Base-by-base conservation (phyloP, 2,329 filamentous ascomycete species). In the Fusarium illudens region DNA sequence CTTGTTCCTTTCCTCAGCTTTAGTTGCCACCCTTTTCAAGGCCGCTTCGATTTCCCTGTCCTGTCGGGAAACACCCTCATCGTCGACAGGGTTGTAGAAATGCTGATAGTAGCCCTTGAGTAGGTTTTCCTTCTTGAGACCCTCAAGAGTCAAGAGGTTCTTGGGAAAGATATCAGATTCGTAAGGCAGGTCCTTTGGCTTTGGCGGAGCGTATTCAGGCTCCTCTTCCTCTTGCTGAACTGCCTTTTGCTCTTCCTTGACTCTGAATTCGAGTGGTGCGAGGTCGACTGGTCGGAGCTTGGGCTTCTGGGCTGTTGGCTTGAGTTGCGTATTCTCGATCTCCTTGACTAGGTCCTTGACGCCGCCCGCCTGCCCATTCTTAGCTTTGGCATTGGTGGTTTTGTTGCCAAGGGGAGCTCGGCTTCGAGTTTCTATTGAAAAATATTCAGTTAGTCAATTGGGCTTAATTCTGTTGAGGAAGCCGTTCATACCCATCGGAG, bases 331-430 rank as follows among this genome's bases (percentile, higher is more conserved):
- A 78, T 89, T 90, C 67, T 90, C 89, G 51, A 86, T 79, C 61
- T 89, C 87, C 49, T 85, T 84, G 37, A 85, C 83, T 20, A 84
- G 82, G 61, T 82, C 82, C 72, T 89, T 90, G 30, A 86, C 89
- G 29, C 87, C 89, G 7, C 87, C 87, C 4, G 89, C 90, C 67
- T 91, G 89, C 69, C 89, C 86, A 51, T 84, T 85, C 75, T 84
- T 88, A 62, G 90, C 87, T 83, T 97, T 98, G 56, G 92, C 93
- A 79, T 99, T 99, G 54, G 96, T 98, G 2, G 95, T 98, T 80
- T 99, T 99, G 84, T 93, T 91, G 32, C 95, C 95, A 49, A 99
- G 83, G 12, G 93, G 92, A 34, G 94, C 94, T 74, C 95, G 89
- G 62, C 84, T 90, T 62, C 89, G 88, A 27, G 75, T 74, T 12